Conservation (phyloP, 1,284 basidiomycete species). For the Phylloboletellus chloephorus region DNA sequence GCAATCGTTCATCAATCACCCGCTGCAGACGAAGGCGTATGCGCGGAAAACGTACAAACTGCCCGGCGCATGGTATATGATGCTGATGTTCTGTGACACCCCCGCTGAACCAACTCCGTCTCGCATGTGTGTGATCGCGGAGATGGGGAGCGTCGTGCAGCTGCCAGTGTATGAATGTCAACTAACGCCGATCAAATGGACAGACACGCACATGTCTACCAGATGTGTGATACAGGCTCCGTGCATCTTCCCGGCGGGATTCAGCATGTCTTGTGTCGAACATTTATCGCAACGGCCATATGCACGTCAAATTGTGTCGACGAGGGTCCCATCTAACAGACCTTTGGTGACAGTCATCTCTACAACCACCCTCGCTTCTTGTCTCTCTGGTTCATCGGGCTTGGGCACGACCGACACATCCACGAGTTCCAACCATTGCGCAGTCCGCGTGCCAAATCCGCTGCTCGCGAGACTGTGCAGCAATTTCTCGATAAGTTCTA, state of each 20-base stretch:
- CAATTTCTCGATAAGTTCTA: slow-evolving; percentile 17
- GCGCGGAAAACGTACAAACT: slow-evolving; percentile 34
- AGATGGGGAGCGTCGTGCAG: slow-evolving; percentile 42
- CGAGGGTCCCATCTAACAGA: slow-evolving; percentile 26
- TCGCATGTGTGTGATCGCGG: slow-evolving; percentile 27
- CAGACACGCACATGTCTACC: slow-evolving; percentile 42
- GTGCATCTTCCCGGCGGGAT: slow-evolving; percentile 41
- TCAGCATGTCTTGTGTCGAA: slow-evolving; percentile 44
- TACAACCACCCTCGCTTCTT: slow-evolving; percentile 44
- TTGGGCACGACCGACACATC: slow-evolving; percentile 44
- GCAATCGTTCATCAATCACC: not conserved
- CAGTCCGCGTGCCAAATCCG: slow-evolving; percentile 19
- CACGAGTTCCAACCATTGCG: slow-evolving; percentile 32
- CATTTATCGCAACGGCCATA: too few species aligned
- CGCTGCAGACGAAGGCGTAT: not conserved
- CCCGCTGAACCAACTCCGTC: slow-evolving; percentile 24
- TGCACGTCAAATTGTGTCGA: too few species aligned
- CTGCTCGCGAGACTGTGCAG: slow-evolving; percentile 1
- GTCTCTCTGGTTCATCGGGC: slow-evolving; percentile 39
- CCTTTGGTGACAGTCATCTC: slow-evolving; percentile 46
- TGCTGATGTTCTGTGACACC: slow-evolving; percentile 44
- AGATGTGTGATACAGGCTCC: slow-evolving; percentile 49
- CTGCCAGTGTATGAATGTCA: slow-evolving; percentile 24
- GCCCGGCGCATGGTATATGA: slow-evolving; percentile 52
- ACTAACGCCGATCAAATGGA: not conserved